Evolutionary conservation across 441 rosid species (phyloP), one percentile per base, ranked within the genome.

Genomic region (Corymbia citriodora): DNA sequence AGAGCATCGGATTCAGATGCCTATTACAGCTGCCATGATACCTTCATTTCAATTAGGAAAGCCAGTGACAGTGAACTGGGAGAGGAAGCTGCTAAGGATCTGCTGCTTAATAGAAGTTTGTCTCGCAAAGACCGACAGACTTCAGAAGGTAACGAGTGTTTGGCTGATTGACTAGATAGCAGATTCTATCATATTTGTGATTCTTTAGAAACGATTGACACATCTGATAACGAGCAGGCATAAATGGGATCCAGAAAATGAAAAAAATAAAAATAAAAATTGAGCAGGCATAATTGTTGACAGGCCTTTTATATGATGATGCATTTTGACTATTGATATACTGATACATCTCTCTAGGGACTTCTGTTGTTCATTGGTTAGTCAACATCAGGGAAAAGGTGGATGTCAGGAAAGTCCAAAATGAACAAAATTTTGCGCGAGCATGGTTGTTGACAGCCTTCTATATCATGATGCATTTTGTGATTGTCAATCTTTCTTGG

Each of bases 21-120:
- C 57, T 96, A 95, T 94, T 95, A 95, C 93, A 96, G 97, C 91
- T 98, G 99, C 89, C 94, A 95, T 88, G 98, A 97, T 65, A 93
- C 90, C 92, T 93, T 95, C 88, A 59, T 92, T 88, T 27, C 87
- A 72, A 91, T 83, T 90, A 94, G 95, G 91, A 93, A 93, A 92
- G 91, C 91, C 88, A 81, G 90, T 55, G 90, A 92, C 91, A 90
- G 87, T 90, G 92, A 91, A 89, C 93, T 83, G 49, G 91, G 91
- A 87, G 88, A 89, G 15, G 90, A 61, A 88, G 89, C 88, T 92
- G 93, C 95, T 91, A 92, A 54, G 13, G 91, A 90, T 55, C 93
- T 91, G 72, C 92, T 91, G 90, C 89, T 68, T 40, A 91, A 91
- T 31, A 85, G 59, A 8, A 89, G 70, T 92, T 90, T 87, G 88